Base-by-base conservation (phyloP, 2,329 filamentous ascomycete species). In the Nigrospora osmanthi region DNA sequence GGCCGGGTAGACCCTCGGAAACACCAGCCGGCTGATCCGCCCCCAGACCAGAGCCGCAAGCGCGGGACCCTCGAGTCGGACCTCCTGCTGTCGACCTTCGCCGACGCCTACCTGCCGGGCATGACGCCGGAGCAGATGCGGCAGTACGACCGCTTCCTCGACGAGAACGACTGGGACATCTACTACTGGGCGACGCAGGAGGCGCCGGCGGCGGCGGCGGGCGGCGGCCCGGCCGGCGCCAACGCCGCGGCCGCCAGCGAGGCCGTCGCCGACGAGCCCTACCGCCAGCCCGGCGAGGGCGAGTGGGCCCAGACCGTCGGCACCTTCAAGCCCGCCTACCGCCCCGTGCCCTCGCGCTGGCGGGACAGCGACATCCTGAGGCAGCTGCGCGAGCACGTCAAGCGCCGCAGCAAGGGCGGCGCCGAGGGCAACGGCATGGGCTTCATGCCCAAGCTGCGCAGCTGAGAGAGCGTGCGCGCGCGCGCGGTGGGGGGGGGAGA, bases 151-250 rank as follows among this genome's bases (percentile, higher is more conserved):
- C 72, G 77, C 28, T 94, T 98, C 72, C 81, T 98, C 46, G 93
- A 98, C 67, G 93, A 98, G 70, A 98, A 98, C 67, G 93, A 98
- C 71, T 98, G 93, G 93, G 93, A 98, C 64, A 96, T 98, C 50
- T 98, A 98, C 75, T 98, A 98, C 76, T 98, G 93, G 93, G 89
- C 87, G 4, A 98, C 93, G 14, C 93, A 98, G 67, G 82, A 89
- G 55, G 75, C 83, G 12, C 69, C 77, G 5, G 69, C 73, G 1
- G 76, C 76, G 6, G 74, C 78, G 30, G n/a, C n/a, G n/a, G n/a
- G n/a, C n/a, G 37, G 46, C 45, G 45, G 54, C 36, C 32, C 38
- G 30, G 35, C 46, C 45, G 45, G 50, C 46, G 44, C 61, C 57
- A 41, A 61, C 51, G 15, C 50, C 41, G 47, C 48, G 32, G 42